A percentile compares a stretch with the other conserved stretches of the same genome.
Evolutionary conservation across 192 early-diverging fungal species (phyloP).

Genomic region (Podila minutissima): DNA sequence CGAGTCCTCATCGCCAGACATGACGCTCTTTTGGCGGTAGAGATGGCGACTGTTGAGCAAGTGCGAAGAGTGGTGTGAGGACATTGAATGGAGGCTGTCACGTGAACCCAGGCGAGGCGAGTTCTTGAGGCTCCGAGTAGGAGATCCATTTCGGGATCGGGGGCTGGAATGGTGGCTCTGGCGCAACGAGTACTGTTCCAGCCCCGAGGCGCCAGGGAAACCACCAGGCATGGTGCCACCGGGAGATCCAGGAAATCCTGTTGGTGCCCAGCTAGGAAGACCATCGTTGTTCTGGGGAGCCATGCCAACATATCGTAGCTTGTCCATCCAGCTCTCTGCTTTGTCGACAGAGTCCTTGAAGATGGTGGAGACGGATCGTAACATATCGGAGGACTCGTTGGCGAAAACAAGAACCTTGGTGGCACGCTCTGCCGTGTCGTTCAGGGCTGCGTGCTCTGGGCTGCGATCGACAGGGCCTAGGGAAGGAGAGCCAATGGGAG

Average conservation of each 20-base stretch:
- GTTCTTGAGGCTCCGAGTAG: constrained; percentile 35
- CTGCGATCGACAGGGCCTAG: constrained; percentile 40
- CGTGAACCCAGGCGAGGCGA: constrained; percentile 33
- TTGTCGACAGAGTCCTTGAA: constrained; percentile 75
- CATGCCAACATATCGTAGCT: constrained; percentile 51
- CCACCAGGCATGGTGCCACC: constrained; percentile 42
- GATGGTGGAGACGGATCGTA: constrained; percentile 68
- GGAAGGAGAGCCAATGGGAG: constrained; percentile 53
- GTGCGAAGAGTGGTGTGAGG: neutral
- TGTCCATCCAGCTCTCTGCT: constrained; percentile 72
- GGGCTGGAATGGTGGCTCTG: constrained; percentile 33
- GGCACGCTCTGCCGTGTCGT: constrained; percentile 63
- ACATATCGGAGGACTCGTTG: constrained; percentile 74
- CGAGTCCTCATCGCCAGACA: constrained; percentile 48
- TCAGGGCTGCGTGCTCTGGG: constrained; percentile 35
- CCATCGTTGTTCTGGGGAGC: constrained; percentile 45
- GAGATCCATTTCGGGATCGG: constrained; percentile 24
- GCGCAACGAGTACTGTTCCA: constrained; percentile 48
- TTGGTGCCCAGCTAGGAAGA: constrained; percentile 50
- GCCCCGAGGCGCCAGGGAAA: constrained; percentile 31
- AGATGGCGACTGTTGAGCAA: constrained; percentile 22
- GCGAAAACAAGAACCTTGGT: constrained; percentile 74
- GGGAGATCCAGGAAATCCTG: constrained; percentile 33
- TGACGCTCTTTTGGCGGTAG: constrained; percentile 39
- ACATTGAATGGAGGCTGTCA: constrained; percentile 12